phyloP scores from a whole-genome alignment of 2,329 filamentous ascomycete species.

The Pseudocercospora fijiensis region DNA sequence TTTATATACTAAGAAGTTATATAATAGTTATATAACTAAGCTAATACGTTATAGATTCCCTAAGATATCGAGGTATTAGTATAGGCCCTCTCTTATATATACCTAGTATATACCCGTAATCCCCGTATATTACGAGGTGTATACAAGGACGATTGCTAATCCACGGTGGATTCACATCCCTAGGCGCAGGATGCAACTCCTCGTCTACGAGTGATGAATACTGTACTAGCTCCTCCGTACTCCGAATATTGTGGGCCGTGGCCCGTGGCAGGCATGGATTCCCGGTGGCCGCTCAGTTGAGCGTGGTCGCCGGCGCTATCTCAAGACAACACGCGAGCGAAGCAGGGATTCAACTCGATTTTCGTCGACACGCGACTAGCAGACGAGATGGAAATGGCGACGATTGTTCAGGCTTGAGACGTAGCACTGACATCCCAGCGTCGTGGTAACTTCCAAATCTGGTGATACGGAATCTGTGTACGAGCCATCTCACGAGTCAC shows the following conservation, averaged over 20 bases:
- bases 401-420: not conserved
- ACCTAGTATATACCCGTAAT: too few species aligned
- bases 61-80: too few species aligned
- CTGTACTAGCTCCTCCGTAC: too few species aligned
- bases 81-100: too few species aligned
- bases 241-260: too few species aligned
- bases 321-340: not conserved
- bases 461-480: not conserved
- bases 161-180: too few species aligned
- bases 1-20: too few species aligned
- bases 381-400: not conserved
- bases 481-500: not conserved
- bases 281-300: not conserved
- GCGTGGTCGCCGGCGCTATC: not conserved
- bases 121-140: too few species aligned
- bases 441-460: constrained; percentile 1
- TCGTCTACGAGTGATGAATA: not conserved
- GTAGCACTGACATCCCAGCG: not conserved
- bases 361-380: not conserved
- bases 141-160: too few species aligned
- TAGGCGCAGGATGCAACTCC: not conserved
- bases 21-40: too few species aligned
- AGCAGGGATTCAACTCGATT: not conserved
- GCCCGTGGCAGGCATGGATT: not conserved
- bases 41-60: too few species aligned